Evolutionary conservation across 345 rosid genomes (phyloP).

Genomic region (Zanthoxylum bungeanum): DNA sequence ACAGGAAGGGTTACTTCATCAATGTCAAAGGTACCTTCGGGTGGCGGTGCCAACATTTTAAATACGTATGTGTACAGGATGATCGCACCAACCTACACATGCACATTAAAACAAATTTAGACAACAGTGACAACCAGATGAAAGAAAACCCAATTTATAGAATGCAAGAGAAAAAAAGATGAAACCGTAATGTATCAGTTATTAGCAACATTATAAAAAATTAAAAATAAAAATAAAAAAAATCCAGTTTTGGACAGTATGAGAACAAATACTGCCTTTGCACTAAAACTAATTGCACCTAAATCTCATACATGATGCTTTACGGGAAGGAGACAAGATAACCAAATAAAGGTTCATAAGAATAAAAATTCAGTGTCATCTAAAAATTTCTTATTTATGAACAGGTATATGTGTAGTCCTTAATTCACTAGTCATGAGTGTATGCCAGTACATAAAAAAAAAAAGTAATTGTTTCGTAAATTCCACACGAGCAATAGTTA

Average conservation of each 20-base stretch:
- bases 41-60: constrained; percentile 90
- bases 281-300: not conserved
- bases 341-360: not conserved
- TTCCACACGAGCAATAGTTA: constrained; percentile 1
- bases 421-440: not conserved
- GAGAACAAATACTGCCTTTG: not conserved
- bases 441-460: not conserved
- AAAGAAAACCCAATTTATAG: not conserved
- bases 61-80: constrained; percentile 93
- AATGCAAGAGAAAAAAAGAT: not conserved
- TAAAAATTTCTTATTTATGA: not conserved
- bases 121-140: not conserved
- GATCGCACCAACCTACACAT: constrained; percentile 92
- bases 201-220: not conserved
- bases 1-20: constrained; percentile 52
- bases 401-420: not conserved
- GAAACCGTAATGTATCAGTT: not conserved
- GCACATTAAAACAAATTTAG: constrained; percentile 19
- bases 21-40: constrained; percentile 77
- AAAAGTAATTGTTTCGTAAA: not conserved
- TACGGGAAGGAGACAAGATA: not conserved
- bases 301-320: not conserved
- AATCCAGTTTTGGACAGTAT: not conserved
- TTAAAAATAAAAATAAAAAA: too few relatives aligned
- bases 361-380: not conserved